Percentiles rank a stretch among this genome's conserved stretches.
Evolutionary conservation across 2,329 filamentous ascomycete species (phyloP).

Genomic region (Venturia oleaginea): DNA sequence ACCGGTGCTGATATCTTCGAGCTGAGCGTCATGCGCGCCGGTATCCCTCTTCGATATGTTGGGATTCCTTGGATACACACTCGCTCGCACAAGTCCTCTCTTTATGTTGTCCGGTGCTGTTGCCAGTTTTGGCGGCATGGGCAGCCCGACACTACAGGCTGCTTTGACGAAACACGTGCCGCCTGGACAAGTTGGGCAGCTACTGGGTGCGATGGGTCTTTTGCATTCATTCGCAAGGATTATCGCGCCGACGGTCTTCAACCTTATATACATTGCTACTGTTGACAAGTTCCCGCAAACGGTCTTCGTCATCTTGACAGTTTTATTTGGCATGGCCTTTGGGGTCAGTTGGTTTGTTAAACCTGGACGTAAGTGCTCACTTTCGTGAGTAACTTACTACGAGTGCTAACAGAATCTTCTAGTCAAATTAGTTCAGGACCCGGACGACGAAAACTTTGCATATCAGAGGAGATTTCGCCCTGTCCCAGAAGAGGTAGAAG

Average conservation of each 20-base stretch:
- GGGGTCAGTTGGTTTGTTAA: slow-evolving; percentile 60
- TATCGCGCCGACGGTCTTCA: slow-evolving; percentile 72
- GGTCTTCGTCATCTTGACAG: slow-evolving; percentile 67
- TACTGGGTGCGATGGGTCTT: slow-evolving; percentile 82
- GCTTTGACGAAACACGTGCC: slow-evolving; percentile 87
- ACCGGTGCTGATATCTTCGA: slow-evolving; percentile 70
- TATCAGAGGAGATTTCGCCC: not conserved
- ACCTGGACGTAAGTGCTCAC: slow-evolving; percentile 57
- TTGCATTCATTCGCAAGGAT: slow-evolving; percentile 76
- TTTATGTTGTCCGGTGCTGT: slow-evolving; percentile 67
- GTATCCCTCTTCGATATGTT: slow-evolving; percentile 65
- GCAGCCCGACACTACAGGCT: slow-evolving; percentile 73
- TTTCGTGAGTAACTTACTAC: not conserved
- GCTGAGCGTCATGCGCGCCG: slow-evolving; percentile 62
- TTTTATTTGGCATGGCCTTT: slow-evolving; percentile 58
- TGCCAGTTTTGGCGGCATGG: slow-evolving; percentile 73
- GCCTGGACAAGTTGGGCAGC: slow-evolving; percentile 67
- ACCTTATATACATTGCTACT: slow-evolving; percentile 74
- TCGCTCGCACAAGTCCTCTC: slow-evolving; percentile 50
- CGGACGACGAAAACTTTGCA: not conserved
- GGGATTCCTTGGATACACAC: slow-evolving; percentile 66
- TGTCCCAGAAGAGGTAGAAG: not conserved
- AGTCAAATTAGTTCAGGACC: not conserved
- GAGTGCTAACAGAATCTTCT: not conserved
- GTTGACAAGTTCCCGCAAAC: slow-evolving; percentile 70